Base-by-base conservation (phyloP, 441 rosid species). In the Lepidium campestre region DNA sequence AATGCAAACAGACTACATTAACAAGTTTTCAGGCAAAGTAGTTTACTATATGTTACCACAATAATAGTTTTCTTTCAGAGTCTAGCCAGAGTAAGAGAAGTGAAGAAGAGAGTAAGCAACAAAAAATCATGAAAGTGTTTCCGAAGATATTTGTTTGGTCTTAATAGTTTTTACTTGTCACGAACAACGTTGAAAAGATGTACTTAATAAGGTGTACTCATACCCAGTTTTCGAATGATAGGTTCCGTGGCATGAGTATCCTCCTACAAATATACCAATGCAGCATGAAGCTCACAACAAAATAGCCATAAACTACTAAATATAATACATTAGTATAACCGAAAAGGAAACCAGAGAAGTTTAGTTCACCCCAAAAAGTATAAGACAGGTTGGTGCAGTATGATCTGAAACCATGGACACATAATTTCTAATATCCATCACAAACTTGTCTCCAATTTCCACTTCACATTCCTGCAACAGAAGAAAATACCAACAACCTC, bases 291-390 rank as follows among this genome's bases (percentile, higher is more conserved):
- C 49, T n/a, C n/a, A 44, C 46, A 65, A 29, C 10, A 52, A 44
- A 69, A 59, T 49, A 74, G 36, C 42, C 52, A 25, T 34, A 36
- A 32, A 52, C 34, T 29, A 72, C 14, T 49, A 29, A 63, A 17
- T 23, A 41, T 45, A 70, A 37, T 54, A 54, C 35, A 65, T 29
- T 48, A 57, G 31, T 27, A 45, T 4, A 53, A 72, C 39, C 18
- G n/a, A 34, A 19, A 29, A 52, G 37, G 14, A 57, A 68, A 40
- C 29, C 59, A 62, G 12, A 11, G 57, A 56, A 66, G 57, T 49
- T 27, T 40, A 49, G 48, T 83, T 76, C 77, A 90, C 98, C 72
- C 85, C 96, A 74, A 90, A 77, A 79, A 93, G 79, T 63, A 93
- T 78, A 60, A 93, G 81, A 37, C 83, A 94, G 32, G 78, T 48